Evolutionary conservation across 2,329 filamentous ascomycete species (phyloP).

Genomic region (Trichoderma asperellum): DNA sequence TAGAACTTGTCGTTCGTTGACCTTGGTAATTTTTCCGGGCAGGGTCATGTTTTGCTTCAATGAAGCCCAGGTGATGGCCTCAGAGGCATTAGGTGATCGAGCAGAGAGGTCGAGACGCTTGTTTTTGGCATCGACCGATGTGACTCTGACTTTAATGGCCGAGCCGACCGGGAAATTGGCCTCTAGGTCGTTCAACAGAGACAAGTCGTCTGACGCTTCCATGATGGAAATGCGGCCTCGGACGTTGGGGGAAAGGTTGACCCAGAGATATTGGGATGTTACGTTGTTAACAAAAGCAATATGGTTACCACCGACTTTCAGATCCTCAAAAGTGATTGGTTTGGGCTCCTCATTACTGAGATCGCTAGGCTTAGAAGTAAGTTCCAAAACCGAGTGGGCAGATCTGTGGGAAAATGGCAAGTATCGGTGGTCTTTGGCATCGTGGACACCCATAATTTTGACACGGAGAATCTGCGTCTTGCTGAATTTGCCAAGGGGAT

Average conservation of each 20-base stretch:
- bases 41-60: conserved; percentile 80
- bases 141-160: conserved; percentile 79
- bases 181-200: conserved; percentile 73
- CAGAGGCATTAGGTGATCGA: conserved; percentile 56
- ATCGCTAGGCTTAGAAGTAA: conserved; percentile 78
- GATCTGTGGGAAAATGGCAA: conserved; percentile 86
- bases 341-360: conserved; percentile 51
- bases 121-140: conserved; percentile 70
- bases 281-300: conserved; percentile 92
- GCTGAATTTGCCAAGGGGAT: conserved; percentile 74
- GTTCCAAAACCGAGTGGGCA: conserved; percentile 81
- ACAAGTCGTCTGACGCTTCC: conserved; percentile 86
- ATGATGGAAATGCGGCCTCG: conserved; percentile 81
- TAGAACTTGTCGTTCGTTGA: conserved; percentile 80
- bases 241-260: conserved; percentile 85
- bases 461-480: conserved; percentile 72
- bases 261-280: conserved; percentile 79
- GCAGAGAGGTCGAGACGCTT: conserved; percentile 85
- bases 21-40: conserved; percentile 81
- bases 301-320: conserved; percentile 72
- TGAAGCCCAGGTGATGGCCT: conserved; percentile 66
- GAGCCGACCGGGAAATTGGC: conserved; percentile 89
- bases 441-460: conserved; percentile 83
- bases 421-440: conserved; percentile 88
- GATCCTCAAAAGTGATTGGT: conserved; percentile 70